A percentile compares a stretch with the other conserved stretches of the same genome.
Evolutionary conservation across 257 asterid genomes (phyloP).

Genomic region (Solanum pinnatisectum): DNA sequence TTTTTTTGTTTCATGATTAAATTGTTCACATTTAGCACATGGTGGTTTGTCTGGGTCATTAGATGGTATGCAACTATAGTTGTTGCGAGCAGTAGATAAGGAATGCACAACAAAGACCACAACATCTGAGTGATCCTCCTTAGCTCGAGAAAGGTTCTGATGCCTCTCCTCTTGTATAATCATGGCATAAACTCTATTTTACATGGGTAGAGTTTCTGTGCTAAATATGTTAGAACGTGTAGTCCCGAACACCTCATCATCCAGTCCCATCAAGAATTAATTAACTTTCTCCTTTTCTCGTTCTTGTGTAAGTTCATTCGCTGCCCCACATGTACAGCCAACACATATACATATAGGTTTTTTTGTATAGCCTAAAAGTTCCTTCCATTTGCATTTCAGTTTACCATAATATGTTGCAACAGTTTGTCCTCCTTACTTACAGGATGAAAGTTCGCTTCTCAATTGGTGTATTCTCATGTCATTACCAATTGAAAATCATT

Average conservation of each 20-base stretch:
- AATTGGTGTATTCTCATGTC: neutral
- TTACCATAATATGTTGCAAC: neutral
- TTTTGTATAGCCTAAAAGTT: neutral
- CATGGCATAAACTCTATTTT: neutral
- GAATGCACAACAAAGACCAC: neutral
- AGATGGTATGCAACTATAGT: neutral
- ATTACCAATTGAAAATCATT: neutral
- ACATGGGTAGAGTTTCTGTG: neutral
- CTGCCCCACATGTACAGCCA: neutral
- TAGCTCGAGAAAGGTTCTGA: neutral
- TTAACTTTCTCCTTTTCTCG: neutral
- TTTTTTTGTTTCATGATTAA: no score
- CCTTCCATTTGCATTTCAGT: neutral
- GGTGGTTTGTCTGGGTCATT: neutral
- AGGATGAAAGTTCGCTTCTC: neutral
- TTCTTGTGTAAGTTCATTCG: neutral
- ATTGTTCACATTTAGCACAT: no score
- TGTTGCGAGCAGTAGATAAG: neutral
- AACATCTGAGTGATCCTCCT: neutral
- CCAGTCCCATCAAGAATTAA: neutral
- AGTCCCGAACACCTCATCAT: neutral
- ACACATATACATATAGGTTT: neutral
- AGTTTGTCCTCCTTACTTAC: neutral
- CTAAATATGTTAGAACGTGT: neutral
- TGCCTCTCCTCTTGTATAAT: no score